phyloP scores from a whole-genome alignment of 1,284 basidiomycete species.

The Flammula alnicola region DNA sequence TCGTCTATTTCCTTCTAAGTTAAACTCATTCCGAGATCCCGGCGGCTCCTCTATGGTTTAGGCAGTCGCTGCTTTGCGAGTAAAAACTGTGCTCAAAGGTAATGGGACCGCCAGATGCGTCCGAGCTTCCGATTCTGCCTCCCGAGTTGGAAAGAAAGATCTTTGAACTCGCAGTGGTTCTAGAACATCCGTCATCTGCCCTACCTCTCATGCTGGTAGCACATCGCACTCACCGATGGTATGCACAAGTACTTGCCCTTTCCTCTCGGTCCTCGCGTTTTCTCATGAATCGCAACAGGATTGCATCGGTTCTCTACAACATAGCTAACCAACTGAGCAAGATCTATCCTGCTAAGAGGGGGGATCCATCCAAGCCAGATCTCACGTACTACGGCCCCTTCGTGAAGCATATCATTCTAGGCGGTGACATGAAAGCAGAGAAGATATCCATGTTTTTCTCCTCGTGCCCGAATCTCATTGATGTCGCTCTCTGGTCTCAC shows the following conservation, averaged over 20 bases:
- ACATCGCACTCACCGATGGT: slow-evolving; percentile 13
- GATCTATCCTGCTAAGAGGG: not conserved
- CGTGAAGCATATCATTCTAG: slow-evolving; percentile 15
- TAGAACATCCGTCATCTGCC: not conserved
- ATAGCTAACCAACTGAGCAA: not conserved
- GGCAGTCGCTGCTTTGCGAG: not conserved
- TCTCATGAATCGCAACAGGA: not conserved
- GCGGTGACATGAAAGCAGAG: slow-evolving; percentile 4
- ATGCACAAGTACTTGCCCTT: not conserved
- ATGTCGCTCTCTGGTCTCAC: slow-evolving; percentile 15
- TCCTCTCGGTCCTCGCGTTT: slow-evolving; percentile 32
- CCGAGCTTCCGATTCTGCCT: slow-evolving; percentile 6
- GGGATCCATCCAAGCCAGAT: not conserved
- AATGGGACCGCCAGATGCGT: not conserved
- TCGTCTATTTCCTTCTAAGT: no score
- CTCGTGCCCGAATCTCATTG: slow-evolving; percentile 9
- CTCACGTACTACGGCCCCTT: slow-evolving; percentile 7
- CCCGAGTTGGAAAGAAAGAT: slow-evolving; percentile 16
- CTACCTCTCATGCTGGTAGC: slow-evolving; percentile 14
- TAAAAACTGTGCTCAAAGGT: not conserved
- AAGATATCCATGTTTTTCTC: slow-evolving; percentile 1
- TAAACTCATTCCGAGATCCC: no score
- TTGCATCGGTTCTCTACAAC: slow-evolving; percentile 5
- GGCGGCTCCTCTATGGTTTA: no score
- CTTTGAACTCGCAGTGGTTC: slow-evolving; percentile 5